These are phyloP conservation scores for Psidium guajava DNA, from an alignment of 345 rosid species.

Conservation along the genomic window DNA sequence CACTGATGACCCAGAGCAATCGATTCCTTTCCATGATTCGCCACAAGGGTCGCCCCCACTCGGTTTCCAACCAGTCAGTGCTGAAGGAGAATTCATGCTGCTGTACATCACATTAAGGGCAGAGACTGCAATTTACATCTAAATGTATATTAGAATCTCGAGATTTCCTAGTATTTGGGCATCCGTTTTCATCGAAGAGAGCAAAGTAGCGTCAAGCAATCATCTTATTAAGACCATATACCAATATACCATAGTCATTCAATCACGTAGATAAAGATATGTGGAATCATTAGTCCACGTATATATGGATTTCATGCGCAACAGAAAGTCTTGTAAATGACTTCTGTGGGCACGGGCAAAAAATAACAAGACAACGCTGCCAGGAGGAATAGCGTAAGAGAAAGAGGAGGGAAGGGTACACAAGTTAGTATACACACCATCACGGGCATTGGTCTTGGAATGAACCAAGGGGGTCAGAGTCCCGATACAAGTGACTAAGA, in stretches of 20 bases:
- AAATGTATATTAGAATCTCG: not conserved
- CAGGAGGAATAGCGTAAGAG: not conserved
- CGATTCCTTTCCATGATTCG: constrained; percentile 77
- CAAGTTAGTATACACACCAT: constrained; percentile 14
- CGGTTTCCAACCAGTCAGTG: constrained; percentile 59
- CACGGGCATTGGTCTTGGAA: constrained; percentile 25
- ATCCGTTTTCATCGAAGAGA: not conserved
- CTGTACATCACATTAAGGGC: constrained; percentile 81
- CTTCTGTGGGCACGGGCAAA: not conserved
- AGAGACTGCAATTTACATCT: constrained; percentile 36
- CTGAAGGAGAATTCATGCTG: constrained; percentile 71
- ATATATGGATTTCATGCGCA: not conserved
- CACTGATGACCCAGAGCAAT: constrained; percentile 71
- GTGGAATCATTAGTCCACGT: not conserved
- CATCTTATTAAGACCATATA: not conserved
- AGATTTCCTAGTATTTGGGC: not conserved
- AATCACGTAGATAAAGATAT: not conserved
- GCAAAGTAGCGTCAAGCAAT: not conserved
- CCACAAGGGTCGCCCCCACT: constrained; percentile 90
- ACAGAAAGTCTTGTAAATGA: not conserved
- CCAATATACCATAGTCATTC: not conserved
- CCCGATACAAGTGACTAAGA: constrained; percentile 2
- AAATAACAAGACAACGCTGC: not conserved
- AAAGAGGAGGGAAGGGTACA: not conserved
- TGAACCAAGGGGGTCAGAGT: constrained; percentile 8